Percentiles rank a stretch among this genome's conserved stretches.
Evolutionary conservation across 164 flowering plant genomes (phyloP).

Genomic region (Vitis rotundifolia): DNA sequence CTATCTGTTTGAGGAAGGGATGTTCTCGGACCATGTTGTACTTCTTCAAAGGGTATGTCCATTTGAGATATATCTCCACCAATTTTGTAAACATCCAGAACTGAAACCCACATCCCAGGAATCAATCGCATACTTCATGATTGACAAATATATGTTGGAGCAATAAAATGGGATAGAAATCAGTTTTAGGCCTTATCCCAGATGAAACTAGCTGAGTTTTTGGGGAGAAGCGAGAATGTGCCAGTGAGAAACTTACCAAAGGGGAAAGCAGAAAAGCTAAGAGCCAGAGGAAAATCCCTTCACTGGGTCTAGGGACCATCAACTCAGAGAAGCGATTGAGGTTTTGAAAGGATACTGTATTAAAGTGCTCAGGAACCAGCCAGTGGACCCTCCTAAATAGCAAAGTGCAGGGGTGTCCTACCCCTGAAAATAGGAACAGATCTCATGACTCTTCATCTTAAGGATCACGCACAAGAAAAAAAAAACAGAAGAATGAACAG

Average conservation of each 20-base stretch:
- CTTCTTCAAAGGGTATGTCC: slow-evolving; percentile 35
- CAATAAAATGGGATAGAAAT: too few relatives aligned
- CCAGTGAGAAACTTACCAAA: slow-evolving; percentile 25
- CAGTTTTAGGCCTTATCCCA: background rate
- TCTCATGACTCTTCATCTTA: background rate
- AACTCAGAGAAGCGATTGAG: slow-evolving; percentile 27
- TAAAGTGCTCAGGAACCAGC: slow-evolving; percentile 23
- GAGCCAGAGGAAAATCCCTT: slow-evolving; percentile 26
- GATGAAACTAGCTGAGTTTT: too few relatives aligned
- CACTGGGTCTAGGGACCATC: slow-evolving; percentile 29
- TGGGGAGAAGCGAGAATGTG: background rate
- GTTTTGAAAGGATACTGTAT: background rate
- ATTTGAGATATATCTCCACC: slow-evolving; percentile 35
- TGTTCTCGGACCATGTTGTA: slow-evolving; percentile 37
- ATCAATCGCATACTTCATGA: background rate
- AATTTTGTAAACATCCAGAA: slow-evolving; percentile 33
- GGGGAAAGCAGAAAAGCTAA: slow-evolving; percentile 36
- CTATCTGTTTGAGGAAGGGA: slow-evolving; percentile 26
- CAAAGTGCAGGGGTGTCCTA: slow-evolving; percentile 35
- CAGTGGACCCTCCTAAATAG: slow-evolving; percentile 37
- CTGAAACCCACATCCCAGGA: slow-evolving; percentile 25
- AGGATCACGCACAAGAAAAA: background rate
- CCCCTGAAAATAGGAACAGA: slow-evolving; percentile 18
- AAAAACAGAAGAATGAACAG: too few relatives aligned
- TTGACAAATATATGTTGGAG: too few relatives aligned